Percentiles rank a stretch among this genome's conserved stretches.
These are phyloP conservation scores for Didymella pinodella DNA, from an alignment of 2,329 filamentous ascomycete species.

Conservation along the genomic window DNA sequence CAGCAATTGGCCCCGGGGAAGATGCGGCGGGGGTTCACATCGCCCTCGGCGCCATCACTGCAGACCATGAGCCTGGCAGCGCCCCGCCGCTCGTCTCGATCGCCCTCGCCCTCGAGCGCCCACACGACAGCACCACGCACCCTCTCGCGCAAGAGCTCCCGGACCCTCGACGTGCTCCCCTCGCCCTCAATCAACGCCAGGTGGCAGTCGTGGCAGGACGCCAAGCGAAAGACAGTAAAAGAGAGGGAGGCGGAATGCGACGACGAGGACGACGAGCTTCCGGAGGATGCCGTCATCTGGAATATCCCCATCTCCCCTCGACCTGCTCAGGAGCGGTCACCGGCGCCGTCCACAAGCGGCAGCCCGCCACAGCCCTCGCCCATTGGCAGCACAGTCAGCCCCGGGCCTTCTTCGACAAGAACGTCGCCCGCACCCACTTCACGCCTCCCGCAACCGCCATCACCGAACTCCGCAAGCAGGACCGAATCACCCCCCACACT, in stretches of 20 bases:
- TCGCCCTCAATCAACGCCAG: conserved; percentile 43
- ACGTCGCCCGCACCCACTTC: conserved; percentile 38
- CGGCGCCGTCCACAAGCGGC: conserved; percentile 43
- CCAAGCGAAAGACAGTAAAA: conserved; percentile 68
- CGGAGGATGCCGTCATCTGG: conserved; percentile 79
- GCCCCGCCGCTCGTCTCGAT: conserved; percentile 45
- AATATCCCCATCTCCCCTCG: conserved; percentile 81
- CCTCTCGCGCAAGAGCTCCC: conserved; percentile 45
- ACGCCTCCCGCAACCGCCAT: conserved; percentile 30
- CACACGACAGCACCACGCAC: conserved; percentile 40
- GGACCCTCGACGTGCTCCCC: conserved; percentile 43
- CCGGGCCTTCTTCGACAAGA: conserved; percentile 31
- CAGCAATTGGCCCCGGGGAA: conserved; percentile 51
- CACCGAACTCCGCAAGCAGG: conserved; percentile 29
- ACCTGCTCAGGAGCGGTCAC: conserved; percentile 49
- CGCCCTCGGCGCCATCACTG: conserved; percentile 47
- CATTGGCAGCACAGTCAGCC: conserved; percentile 27
- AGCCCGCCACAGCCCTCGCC: conserved; percentile 41
- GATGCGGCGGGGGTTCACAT: conserved; percentile 54
- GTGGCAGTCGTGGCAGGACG: conserved; percentile 71
- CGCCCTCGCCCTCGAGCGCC: conserved; percentile 46
- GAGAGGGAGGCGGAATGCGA: conserved; percentile 82
- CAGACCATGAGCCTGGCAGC: conserved; percentile 43
- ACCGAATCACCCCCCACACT: conserved; percentile 36
- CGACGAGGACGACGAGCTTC: conserved; percentile 74